Evolutionary conservation across 2,329 filamentous ascomycete species (phyloP).

Genomic region (Apiospora malaysiana): DNA sequence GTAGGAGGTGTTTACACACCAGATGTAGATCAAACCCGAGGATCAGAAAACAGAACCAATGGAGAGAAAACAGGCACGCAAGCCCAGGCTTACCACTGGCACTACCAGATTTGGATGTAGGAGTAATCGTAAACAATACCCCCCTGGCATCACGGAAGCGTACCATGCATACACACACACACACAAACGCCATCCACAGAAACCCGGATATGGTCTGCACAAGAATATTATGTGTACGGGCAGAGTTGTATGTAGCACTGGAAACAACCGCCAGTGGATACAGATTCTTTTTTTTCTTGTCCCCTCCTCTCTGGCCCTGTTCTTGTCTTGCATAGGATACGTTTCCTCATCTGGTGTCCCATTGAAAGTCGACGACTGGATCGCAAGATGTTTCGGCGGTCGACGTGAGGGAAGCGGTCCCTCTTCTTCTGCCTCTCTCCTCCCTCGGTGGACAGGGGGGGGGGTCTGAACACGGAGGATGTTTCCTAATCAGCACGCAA

Average conservation of each 20-base stretch:
- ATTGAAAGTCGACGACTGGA: not conserved
- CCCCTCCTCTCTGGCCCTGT: not conserved
- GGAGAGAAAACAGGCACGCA: conserved; percentile 11
- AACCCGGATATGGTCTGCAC: not conserved
- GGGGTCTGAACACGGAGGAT: not conserved
- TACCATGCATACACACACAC: not conserved
- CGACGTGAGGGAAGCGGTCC: not conserved
- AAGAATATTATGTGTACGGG: not conserved
- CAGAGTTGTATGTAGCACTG: conserved; percentile 4
- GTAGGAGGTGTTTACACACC: conserved; percentile 17
- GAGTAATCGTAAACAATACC: conserved; percentile 15
- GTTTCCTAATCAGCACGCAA: conserved; percentile 8
- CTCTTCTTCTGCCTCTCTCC: not conserved
- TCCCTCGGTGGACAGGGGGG: not conserved
- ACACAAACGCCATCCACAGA: not conserved
- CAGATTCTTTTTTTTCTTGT: not conserved
- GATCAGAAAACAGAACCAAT: conserved; percentile 17
- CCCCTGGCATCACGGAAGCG: not conserved
- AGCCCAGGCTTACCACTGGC: not conserved
- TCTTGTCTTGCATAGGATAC: not conserved
- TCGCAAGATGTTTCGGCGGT: conserved; percentile 17
- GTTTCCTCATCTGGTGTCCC: not conserved
- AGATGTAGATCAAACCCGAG: conserved; percentile 19
- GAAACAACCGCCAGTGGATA: conserved; percentile 9
- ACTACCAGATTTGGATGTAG: not conserved